Percentiles rank a stretch among this genome's conserved stretches.
Evolutionary conservation across 345 rosid species (phyloP).

Genomic region (Turnera subulata): DNA sequence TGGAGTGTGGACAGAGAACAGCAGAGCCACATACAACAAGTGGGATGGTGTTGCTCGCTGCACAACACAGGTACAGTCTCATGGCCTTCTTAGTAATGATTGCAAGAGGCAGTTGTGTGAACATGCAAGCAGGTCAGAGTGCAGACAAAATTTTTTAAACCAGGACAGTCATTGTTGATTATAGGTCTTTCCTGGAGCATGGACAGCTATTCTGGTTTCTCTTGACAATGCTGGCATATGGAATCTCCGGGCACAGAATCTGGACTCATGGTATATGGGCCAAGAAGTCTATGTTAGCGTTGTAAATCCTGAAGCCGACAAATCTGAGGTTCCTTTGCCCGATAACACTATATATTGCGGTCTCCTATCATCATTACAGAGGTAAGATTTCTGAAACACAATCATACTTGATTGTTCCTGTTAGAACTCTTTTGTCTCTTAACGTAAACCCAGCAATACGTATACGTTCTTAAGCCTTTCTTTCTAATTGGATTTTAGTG

Average conservation of each 20-base stretch:
- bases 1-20: constrained; percentile 89
- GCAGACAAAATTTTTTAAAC: neutral
- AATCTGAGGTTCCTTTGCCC: constrained; percentile 50
- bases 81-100: constrained; percentile 1
- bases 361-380: constrained; percentile 66
- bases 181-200: constrained; percentile 92
- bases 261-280: constrained; percentile 85
- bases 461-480: neutral
- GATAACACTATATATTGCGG: constrained; percentile 80
- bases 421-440: neutral
- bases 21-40: constrained; percentile 81
- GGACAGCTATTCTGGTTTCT: constrained; percentile 86
- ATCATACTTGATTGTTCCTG: neutral
- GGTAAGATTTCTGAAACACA: constrained; percentile 41
- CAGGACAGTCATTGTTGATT: neutral
- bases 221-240: constrained; percentile 91
- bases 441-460: neutral
- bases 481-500: constrained; percentile 1
- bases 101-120: neutral
- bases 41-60: constrained; percentile 91
- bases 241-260: constrained; percentile 84
- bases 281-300: constrained; percentile 73
- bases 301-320: constrained; percentile 63
- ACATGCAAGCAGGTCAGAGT: neutral
- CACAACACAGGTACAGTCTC: constrained; percentile 60